Percentiles rank a stretch among this genome's conserved stretches.
Conservation (phyloP, 768 basidiomycete species). For the Saitozyma podzolica region DNA sequence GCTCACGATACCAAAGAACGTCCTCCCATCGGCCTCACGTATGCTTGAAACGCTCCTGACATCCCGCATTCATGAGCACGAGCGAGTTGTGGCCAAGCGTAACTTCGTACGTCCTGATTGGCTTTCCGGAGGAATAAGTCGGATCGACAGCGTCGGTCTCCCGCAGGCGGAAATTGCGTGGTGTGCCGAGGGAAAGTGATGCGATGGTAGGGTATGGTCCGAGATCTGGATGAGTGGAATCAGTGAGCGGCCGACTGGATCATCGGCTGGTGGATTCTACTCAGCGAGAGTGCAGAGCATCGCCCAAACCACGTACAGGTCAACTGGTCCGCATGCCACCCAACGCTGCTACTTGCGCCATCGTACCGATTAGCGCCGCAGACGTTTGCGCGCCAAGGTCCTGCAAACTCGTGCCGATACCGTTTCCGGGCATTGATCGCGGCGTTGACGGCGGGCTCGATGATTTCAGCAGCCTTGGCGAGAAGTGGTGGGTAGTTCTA, state of each 20-base stretch:
- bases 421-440: conserved; percentile 26
- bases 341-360: conserved; percentile 49
- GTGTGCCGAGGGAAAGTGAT: conserved; percentile 50
- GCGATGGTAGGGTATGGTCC: conserved; percentile 53
- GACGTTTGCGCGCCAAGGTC: conserved; percentile 47
- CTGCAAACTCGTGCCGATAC: conserved; percentile 45
- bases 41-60: conserved; percentile 53
- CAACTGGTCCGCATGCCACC: conserved; percentile 52
- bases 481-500: conserved; percentile 42
- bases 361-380: conserved; percentile 52
- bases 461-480: conserved; percentile 37
- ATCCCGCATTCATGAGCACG: conserved; percentile 50
- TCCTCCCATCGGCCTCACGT: conserved; percentile 27
- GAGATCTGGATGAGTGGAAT: conserved; percentile 36
- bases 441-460: conserved; percentile 48
- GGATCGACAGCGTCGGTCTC: conserved; percentile 38
- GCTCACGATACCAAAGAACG: background rate
- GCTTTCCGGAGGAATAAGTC: conserved; percentile 17
- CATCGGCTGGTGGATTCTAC: too few species aligned
- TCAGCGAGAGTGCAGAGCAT: too few species aligned
- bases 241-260: background rate
- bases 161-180: conserved; percentile 49
- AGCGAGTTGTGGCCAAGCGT: conserved; percentile 49
- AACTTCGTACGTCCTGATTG: conserved; percentile 49
- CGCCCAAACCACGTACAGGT: conserved; percentile 37